Percentiles rank a stretch among this genome's conserved stretches.
These are phyloP conservation scores for Eutrema yunnanense DNA, from an alignment of 345 rosid genomes.

Conservation along the genomic window DNA sequence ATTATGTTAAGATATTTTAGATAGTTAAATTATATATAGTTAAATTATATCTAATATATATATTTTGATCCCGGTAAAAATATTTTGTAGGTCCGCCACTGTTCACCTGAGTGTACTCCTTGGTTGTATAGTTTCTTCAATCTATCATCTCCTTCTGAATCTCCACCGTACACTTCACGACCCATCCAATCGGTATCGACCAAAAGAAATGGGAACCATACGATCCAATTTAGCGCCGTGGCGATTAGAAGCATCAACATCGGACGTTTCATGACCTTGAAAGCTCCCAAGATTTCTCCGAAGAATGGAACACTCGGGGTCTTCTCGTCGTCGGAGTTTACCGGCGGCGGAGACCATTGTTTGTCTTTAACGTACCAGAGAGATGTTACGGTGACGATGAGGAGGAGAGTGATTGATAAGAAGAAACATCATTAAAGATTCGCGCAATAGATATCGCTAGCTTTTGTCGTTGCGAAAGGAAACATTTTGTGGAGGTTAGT, in stretches of 20 bases:
- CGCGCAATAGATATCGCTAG: conserved; percentile 79
- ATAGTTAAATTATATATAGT: too few relatives aligned
- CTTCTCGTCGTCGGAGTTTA: too few relatives aligned
- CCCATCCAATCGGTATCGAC: conserved; percentile 94
- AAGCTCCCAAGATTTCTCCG: too few relatives aligned
- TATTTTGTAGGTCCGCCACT: too few relatives aligned
- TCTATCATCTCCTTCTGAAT: conserved; percentile 42
- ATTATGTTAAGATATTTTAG: too few relatives aligned
- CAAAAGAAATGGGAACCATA: conserved; percentile 80
- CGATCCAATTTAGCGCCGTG: conserved; percentile 72
- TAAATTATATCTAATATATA: too few relatives aligned
- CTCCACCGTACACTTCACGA: conserved; percentile 79
- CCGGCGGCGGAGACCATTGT: too few relatives aligned
- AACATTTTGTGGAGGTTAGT: background rate
- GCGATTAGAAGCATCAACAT: conserved; percentile 69
- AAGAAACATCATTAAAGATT: conserved; percentile 76
- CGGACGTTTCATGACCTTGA: conserved; percentile 26
- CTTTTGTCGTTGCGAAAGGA: conserved; percentile 51
- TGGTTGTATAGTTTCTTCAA: background rate
- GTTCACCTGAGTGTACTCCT: conserved; percentile 58
- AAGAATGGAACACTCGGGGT: too few relatives aligned
- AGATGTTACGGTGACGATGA: conserved; percentile 34
- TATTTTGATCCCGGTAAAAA: too few relatives aligned
- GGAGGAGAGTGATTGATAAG: conserved; percentile 46
- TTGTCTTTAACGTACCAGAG: background rate